Evolutionary conservation across 164 flowering plant genomes (phyloP), one percentile per base, ranked within the genome.

Genomic region (Nelumbo lutea): DNA sequence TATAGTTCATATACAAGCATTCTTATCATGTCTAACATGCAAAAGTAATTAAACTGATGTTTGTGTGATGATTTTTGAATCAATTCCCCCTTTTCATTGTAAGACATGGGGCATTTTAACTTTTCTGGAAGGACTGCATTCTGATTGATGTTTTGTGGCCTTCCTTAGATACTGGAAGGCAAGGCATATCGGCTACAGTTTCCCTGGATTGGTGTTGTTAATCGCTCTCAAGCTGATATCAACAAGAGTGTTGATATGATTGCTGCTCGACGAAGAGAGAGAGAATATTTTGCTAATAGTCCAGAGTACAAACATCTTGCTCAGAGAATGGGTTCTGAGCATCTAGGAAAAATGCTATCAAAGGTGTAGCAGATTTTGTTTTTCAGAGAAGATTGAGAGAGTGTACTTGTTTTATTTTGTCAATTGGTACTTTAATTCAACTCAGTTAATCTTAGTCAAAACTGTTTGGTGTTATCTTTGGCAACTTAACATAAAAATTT

Each of bases 131-230:
- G 43, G 46, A 55, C 39, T 1, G 6, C 9, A 27, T 7, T 38
- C 66, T 45, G 11, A 27, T 7, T 42, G 38, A 42, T 57, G 53
- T 60, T 62, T 68, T 52, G 43, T 38, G 3, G 55, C 42, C 9
- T 75, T 66, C 44, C 65, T 8, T 68, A 91, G 97, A 90, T 91
- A 53, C 76, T 91, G 78, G 97, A 91, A 79, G 97, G 97, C 59
- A 82, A 67, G 79, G 63, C 95, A 67, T 91, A 85, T 71, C 75
- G 77, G 77, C 80, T 91, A 65, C 87, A 86, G 75, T 87, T 78
- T 58, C 97, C 97, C 58, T 91, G 97, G 97, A 79, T 91, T 71
- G 97, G 97, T 75, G 92, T 91, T 72, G 97, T 91, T 14, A 91
- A 90, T 74, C 89, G 96, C 13, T 90, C 96, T 48, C 96, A 90